Evolutionary conservation across 352 stramenopile genomes (phyloP).

Genomic region (Aphanomyces cochlioides): DNA sequence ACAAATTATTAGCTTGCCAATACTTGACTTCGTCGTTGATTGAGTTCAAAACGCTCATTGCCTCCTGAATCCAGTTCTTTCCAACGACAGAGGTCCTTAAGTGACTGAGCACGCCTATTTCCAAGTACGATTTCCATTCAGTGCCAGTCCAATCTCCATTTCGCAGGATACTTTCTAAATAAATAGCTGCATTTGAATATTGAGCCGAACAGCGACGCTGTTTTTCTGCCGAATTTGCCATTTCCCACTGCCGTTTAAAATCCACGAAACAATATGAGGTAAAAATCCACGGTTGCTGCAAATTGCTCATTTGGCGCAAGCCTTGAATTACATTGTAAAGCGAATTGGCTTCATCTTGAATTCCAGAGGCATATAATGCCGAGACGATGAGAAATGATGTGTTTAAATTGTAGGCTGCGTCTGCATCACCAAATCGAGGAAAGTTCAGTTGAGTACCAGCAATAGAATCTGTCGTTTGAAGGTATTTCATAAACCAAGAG

Average conservation of each 20-base stretch:
- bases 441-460: neutral
- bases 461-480: neutral
- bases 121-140: neutral
- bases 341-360: neutral
- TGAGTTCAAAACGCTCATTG: neutral
- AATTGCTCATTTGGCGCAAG: conserved; percentile 7
- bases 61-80: neutral
- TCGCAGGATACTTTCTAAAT: neutral
- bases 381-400: neutral
- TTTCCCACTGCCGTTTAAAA: conserved; percentile 20
- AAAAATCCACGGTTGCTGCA: conserved; percentile 7
- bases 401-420: neutral
- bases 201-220: neutral
- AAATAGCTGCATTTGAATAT: conserved; percentile 12
- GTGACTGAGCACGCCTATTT: conserved; percentile 1
- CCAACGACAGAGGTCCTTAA: neutral
- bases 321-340: neutral
- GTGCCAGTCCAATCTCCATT: neutral
- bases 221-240: conserved; percentile 7
- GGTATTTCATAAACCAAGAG: conserved; percentile 13
- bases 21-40: conserved; percentile 11
- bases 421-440: neutral
- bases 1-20: neutral
- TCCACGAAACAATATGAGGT: conserved; percentile 16
- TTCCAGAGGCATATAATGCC: neutral